phyloP scores from a whole-genome alignment of 345 rosid genomes.

The Citrus mangshanensis region DNA sequence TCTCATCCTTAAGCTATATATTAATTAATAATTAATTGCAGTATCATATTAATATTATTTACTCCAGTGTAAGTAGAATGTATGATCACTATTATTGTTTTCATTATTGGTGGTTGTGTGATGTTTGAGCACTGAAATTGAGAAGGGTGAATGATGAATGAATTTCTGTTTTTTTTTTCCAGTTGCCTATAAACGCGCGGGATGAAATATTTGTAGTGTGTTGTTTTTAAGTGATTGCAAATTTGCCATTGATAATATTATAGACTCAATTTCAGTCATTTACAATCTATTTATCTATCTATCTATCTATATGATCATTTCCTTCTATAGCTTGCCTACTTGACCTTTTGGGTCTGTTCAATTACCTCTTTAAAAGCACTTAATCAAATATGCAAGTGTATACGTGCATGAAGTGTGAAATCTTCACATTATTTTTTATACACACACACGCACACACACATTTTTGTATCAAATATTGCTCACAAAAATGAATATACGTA shows the following conservation, averaged over 20 bases:
- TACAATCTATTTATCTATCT: too few relatives aligned
- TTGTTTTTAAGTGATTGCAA: background rate
- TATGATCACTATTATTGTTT: background rate
- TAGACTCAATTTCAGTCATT: background rate
- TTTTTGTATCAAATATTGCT: too few relatives aligned
- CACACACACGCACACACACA: too few relatives aligned
- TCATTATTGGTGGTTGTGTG: background rate
- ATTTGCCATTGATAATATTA: background rate
- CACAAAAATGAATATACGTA: too few relatives aligned
- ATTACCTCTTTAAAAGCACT: background rate
- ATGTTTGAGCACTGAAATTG: background rate
- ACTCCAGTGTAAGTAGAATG: background rate
- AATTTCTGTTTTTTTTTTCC: background rate
- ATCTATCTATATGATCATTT: too few relatives aligned
- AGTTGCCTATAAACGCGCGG: background rate
- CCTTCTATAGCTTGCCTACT: background rate
- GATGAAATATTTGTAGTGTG: background rate
- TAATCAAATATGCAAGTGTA: too few relatives aligned
- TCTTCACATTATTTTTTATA: too few relatives aligned
- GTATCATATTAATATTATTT: background rate
- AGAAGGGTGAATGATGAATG: background rate
- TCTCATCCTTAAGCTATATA: constrained; percentile 15
- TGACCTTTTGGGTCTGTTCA: background rate
- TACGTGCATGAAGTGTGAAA: too few relatives aligned
- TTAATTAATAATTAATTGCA: background rate